These are phyloP conservation scores for Colletotrichum tabaci DNA, from an alignment of 2,329 filamentous ascomycete genomes.

Conservation along the genomic window DNA sequence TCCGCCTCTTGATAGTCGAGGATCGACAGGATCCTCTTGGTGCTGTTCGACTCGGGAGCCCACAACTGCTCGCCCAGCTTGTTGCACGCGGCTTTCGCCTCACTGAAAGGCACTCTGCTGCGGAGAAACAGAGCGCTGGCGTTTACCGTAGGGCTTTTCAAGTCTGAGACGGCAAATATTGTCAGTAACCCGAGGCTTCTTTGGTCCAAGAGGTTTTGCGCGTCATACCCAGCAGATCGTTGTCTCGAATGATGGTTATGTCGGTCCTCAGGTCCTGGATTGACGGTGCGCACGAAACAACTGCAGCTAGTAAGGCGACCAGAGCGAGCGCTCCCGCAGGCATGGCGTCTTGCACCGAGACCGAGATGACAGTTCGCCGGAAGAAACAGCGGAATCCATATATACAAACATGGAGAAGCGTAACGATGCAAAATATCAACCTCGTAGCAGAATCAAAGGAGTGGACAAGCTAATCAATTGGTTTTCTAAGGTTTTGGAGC, in stretches of 20 bases:
- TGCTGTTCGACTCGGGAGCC: slow-evolving; percentile 49
- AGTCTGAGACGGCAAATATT: slow-evolving; percentile 46
- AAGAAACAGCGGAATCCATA: slow-evolving; percentile 7
- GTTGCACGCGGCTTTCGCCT: slow-evolving; percentile 51
- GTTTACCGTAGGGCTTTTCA: slow-evolving; percentile 49
- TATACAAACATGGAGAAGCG: not conserved
- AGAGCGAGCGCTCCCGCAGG: slow-evolving; percentile 26
- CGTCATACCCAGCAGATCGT: slow-evolving; percentile 57
- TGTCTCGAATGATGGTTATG: slow-evolving; percentile 56
- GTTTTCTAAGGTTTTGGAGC: not conserved
- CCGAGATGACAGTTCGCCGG: slow-evolving; percentile 25
- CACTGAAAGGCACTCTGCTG: slow-evolving; percentile 44
- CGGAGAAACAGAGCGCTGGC: slow-evolving; percentile 55
- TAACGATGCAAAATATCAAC: not conserved
- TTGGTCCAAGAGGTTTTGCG: too few relatives aligned
- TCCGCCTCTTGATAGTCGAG: slow-evolving; percentile 50
- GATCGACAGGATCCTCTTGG: slow-evolving; percentile 54
- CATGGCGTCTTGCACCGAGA: slow-evolving; percentile 38
- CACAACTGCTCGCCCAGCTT: slow-evolving; percentile 59
- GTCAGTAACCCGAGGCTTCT: not conserved
- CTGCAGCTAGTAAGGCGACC: slow-evolving; percentile 43
- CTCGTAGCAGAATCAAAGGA: not conserved
- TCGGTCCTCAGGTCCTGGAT: slow-evolving; percentile 54
- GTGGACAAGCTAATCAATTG: not conserved
- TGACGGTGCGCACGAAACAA: slow-evolving; percentile 49